phyloP scores from a whole-genome alignment of 768 basidiomycete species.

The Termitomyces sp. region DNA sequence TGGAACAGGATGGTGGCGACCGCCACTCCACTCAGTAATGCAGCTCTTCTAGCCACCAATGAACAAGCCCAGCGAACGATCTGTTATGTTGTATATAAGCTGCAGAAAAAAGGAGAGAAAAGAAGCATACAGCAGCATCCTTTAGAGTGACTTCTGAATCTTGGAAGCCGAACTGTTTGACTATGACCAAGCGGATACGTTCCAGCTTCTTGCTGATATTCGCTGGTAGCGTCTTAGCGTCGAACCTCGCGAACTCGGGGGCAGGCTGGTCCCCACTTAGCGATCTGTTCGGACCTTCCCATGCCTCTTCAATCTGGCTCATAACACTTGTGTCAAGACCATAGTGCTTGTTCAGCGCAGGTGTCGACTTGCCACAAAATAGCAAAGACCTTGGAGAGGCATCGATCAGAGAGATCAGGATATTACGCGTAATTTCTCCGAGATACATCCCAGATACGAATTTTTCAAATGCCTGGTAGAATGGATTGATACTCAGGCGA shows the following conservation, averaged over 20 bases:
- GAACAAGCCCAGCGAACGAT: conserved; percentile 78
- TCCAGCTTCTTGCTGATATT: conserved; percentile 35
- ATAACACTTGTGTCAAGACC: conserved; percentile 93
- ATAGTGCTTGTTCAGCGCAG: conserved; percentile 79
- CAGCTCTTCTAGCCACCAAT: conserved; percentile 78
- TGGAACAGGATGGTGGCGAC: conserved; percentile 83
- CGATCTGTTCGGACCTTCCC: conserved; percentile 40
- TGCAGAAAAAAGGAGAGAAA: background rate
- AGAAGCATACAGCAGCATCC: conserved; percentile 46
- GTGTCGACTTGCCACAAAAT: conserved; percentile 75
- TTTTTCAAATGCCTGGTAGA: conserved; percentile 93
- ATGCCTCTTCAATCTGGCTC: conserved; percentile 76
- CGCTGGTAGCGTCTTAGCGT: conserved; percentile 24
- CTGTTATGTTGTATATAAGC: conserved; percentile 27
- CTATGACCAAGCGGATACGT: conserved; percentile 54
- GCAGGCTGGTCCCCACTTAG: conserved; percentile 21
- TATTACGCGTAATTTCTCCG: conserved; percentile 86
- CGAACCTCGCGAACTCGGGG: conserved; percentile 32
- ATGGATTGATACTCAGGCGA: conserved; percentile 90
- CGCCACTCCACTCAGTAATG: conserved; percentile 78
- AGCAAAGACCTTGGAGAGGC: conserved; percentile 65
- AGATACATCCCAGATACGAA: conserved; percentile 99
- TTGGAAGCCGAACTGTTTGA: conserved; percentile 54
- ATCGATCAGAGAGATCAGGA: conserved; percentile 79
- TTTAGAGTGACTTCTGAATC: conserved; percentile 47